Conservation (phyloP, 169 alveolate species). For the Cryptosporidium parvum region DNA sequence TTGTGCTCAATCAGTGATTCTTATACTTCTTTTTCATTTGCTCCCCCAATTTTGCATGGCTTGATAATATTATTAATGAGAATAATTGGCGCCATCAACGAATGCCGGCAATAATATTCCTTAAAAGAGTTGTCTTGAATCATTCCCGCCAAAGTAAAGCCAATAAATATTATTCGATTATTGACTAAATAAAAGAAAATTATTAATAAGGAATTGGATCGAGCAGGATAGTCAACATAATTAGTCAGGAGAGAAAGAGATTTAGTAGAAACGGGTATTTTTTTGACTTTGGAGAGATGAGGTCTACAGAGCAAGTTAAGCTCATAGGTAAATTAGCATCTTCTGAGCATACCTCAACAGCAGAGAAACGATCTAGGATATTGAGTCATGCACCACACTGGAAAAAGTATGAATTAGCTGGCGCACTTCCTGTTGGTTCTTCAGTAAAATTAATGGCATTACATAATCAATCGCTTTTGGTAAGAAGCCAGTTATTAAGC, state of each 20-base stretch:
- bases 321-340: conserved; percentile 72
- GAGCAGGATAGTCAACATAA: background rate
- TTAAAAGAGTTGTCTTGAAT: conserved; percentile 40
- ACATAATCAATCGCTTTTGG: conserved; percentile 63
- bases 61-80: background rate
- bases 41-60: background rate
- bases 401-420: conserved; percentile 73
- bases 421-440: conserved; percentile 71
- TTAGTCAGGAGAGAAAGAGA: conserved; percentile 18
- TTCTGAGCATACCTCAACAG: conserved; percentile 74
- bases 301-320: conserved; percentile 75
- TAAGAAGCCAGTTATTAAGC: conserved; percentile 63
- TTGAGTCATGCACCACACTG: conserved; percentile 73
- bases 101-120: conserved; percentile 17
- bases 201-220: background rate
- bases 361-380: conserved; percentile 71
- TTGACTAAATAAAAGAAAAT: background rate
- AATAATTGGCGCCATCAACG: conserved; percentile 11
- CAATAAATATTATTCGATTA: conserved; percentile 1
- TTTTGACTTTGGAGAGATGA: conserved; percentile 44
- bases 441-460: conserved; percentile 62
- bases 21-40: background rate
- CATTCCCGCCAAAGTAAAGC: conserved; percentile 41
- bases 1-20: background rate
- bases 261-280: conserved; percentile 42